Evolutionary conservation across 2,329 filamentous ascomycete genomes (phyloP).

Genomic region (Colletotrichum orbiculare): DNA sequence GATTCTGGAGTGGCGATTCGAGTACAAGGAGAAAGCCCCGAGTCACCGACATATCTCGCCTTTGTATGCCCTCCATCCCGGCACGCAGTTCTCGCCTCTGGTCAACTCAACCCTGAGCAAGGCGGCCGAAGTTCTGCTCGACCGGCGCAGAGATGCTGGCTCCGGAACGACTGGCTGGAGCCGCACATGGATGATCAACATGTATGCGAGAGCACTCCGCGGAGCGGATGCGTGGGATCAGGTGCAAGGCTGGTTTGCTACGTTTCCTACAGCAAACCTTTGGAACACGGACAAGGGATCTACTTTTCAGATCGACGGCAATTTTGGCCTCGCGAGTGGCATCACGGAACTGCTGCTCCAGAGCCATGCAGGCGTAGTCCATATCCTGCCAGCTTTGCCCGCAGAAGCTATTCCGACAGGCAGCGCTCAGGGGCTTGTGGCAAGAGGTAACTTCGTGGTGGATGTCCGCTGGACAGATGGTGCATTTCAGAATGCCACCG

Average conservation of each 20-base stretch:
- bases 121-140: slow-evolving; percentile 17
- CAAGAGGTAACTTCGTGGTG: slow-evolving; percentile 9
- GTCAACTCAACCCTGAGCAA: slow-evolving; percentile 44
- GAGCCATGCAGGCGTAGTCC: slow-evolving; percentile 44
- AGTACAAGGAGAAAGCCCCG: slow-evolving; percentile 54
- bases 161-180: slow-evolving; percentile 35
- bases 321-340: slow-evolving; percentile 57
- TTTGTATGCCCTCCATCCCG: slow-evolving; percentile 55
- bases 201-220: slow-evolving; percentile 8
- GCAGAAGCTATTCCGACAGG: slow-evolving; percentile 6
- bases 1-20: slow-evolving; percentile 32
- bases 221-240: slow-evolving; percentile 45
- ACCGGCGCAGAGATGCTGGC: slow-evolving; percentile 22
- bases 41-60: slow-evolving; percentile 63
- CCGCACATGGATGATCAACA: slow-evolving; percentile 11
- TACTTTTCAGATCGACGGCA: slow-evolving; percentile 61
- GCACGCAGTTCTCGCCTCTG: slow-evolving; percentile 44
- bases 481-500: neutral
- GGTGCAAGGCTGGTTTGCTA: slow-evolving; percentile 47
- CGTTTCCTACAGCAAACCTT: slow-evolving; percentile 53
- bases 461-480: slow-evolving; percentile 11
- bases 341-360: slow-evolving; percentile 58
- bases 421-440: neutral
- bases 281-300: slow-evolving; percentile 44
- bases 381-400: slow-evolving; percentile 40